Conservation (phyloP, 176 grass and related monocot species). For the Paspalum vaginatum region DNA sequence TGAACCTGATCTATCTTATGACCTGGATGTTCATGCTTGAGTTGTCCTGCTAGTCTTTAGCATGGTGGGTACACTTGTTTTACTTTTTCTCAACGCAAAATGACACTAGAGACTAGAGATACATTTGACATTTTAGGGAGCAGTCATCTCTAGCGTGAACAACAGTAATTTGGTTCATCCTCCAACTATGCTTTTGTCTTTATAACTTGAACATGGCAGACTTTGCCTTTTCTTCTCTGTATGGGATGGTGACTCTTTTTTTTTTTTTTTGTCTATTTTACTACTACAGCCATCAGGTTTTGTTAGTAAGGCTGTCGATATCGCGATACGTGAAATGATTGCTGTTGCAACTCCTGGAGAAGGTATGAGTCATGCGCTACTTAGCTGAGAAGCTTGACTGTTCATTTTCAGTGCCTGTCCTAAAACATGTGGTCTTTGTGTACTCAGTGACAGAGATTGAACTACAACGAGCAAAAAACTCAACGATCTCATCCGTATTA, state of each 20-base stretch:
- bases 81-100: constrained; percentile 29
- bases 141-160: constrained; percentile 15
- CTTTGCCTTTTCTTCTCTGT: not conserved
- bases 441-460: constrained; percentile 76
- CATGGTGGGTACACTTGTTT: constrained; percentile 2
- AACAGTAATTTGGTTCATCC: not conserved
- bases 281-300: constrained; percentile 63
- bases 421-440: constrained; percentile 33
- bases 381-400: not conserved
- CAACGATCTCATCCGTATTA: constrained; percentile 67
- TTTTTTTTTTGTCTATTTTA: constrained; percentile 13
- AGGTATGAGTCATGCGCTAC: constrained; percentile 47
- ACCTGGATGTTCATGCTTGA: not conserved
- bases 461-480: constrained; percentile 77
- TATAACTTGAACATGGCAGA: not conserved
- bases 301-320: constrained; percentile 68
- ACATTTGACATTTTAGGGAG: constrained; percentile 10
- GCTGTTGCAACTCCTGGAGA: constrained; percentile 84
- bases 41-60: not conserved
- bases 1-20: not conserved
- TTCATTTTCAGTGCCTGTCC: constrained; percentile 25
- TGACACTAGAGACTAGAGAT: not conserved
- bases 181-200: constrained; percentile 10
- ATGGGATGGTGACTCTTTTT: constrained; percentile 21
- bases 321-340: constrained; percentile 65